Evolutionary conservation across 768 basidiomycete genomes (phyloP).

Genomic region (Hebeloma cylindrosporum): DNA sequence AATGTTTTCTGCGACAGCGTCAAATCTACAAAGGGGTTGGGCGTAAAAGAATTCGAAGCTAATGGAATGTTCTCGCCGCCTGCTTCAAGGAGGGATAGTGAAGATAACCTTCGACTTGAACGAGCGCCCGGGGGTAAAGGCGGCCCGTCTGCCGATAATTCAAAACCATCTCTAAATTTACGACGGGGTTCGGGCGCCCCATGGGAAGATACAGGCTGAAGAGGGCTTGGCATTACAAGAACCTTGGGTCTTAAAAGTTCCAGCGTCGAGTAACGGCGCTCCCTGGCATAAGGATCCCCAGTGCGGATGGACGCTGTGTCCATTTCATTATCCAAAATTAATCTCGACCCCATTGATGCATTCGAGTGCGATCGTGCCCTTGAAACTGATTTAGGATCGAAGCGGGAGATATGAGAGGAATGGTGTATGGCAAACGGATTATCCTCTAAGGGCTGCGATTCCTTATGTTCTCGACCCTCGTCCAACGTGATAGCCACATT

Average conservation of each 20-base stretch:
- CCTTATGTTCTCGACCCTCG: slow-evolving; percentile 37
- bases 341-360: slow-evolving; percentile 64
- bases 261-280: slow-evolving; percentile 68
- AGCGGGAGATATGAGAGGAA: slow-evolving; percentile 65
- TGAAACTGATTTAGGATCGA: slow-evolving; percentile 71
- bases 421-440: slow-evolving; percentile 72
- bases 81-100: slow-evolving; percentile 27
- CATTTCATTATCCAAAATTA: slow-evolving; percentile 61
- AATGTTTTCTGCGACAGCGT: slow-evolving; percentile 84
- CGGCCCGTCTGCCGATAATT: slow-evolving; percentile 64
- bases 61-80: slow-evolving; percentile 33
- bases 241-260: slow-evolving; percentile 87
- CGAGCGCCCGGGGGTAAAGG: slow-evolving; percentile 78
- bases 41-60: slow-evolving; percentile 70
- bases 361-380: slow-evolving; percentile 63
- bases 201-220: slow-evolving; percentile 51
- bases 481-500: slow-evolving; percentile 45
- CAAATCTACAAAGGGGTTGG: slow-evolving; percentile 73
- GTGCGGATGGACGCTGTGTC: slow-evolving; percentile 44
- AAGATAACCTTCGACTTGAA: slow-evolving; percentile 48
- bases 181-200: slow-evolving; percentile 33
- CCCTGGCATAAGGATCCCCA: slow-evolving; percentile 37
- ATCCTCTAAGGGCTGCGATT: slow-evolving; percentile 42
- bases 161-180: slow-evolving; percentile 56
- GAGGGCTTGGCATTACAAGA: slow-evolving; percentile 91